Conservation (phyloP, 202 grass and related monocot species). For the Schoenoplectus tabernaemontani region DNA sequence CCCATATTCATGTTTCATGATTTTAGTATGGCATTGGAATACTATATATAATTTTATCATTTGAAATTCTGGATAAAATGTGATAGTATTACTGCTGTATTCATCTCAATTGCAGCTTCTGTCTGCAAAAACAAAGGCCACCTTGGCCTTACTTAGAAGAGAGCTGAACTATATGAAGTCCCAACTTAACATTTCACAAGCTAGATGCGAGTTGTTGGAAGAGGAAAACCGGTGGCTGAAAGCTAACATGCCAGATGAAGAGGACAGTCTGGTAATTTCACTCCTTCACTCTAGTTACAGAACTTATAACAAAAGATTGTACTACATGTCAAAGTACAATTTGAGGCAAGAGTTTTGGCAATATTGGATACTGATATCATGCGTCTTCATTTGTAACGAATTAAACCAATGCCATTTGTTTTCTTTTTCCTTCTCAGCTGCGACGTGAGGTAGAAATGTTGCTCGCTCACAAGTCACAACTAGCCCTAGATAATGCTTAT, state of each 20-base stretch:
- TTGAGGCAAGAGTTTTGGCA: not conserved
- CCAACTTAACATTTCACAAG: constrained; percentile 1
- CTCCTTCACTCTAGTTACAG: not conserved
- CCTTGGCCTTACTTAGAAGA: not conserved
- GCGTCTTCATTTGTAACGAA: not conserved
- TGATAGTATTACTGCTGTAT: not conserved
- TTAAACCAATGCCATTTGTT: not conserved
- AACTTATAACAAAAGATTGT: not conserved
- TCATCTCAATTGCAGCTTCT: not conserved
- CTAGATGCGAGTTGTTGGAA: not conserved
- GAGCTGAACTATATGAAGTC: constrained; percentile 13
- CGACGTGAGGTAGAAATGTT: not conserved
- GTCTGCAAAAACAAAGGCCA: not conserved
- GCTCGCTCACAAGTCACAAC: not conserved
- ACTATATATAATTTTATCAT: no score
- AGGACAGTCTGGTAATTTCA: constrained; percentile 9
- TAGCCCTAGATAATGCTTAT: not conserved
- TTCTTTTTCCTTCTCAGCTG: not conserved
- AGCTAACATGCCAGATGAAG: constrained; percentile 1
- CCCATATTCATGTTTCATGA: no score
- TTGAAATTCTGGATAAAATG: not conserved
- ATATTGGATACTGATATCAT: not conserved
- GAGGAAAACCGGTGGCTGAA: not conserved
- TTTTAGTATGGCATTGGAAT: no score
- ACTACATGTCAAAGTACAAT: not conserved